Evolutionary conservation across 176 grass and related monocot genomes (phyloP).

Genomic region (Luzula sylvatica): DNA sequence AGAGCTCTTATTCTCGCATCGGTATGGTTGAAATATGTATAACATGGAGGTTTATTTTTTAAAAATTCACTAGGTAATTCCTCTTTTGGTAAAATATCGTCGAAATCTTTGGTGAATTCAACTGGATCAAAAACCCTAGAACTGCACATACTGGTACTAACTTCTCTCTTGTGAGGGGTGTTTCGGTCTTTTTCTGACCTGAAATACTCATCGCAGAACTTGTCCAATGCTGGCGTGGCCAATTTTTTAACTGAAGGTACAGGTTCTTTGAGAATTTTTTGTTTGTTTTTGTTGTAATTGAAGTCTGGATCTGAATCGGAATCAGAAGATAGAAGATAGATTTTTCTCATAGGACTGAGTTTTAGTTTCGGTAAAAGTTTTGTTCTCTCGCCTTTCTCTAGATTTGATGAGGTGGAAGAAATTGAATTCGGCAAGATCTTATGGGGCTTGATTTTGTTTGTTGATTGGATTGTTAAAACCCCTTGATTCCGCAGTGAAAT

Average conservation of each 20-base stretch:
- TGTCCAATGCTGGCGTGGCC: constrained; percentile 70
- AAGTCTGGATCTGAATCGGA: constrained; percentile 50
- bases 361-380: constrained; percentile 54
- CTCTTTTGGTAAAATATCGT: constrained; percentile 29
- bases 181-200: constrained; percentile 30
- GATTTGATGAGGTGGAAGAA: constrained; percentile 32
- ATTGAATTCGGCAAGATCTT: constrained; percentile 24
- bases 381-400: constrained; percentile 62
- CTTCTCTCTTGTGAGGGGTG: constrained; percentile 19
- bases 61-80: constrained; percentile 20
- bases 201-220: constrained; percentile 86
- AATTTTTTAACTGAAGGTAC: constrained; percentile 10
- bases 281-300: constrained; percentile 26
- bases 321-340: constrained; percentile 67
- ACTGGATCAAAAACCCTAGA: constrained; percentile 27
- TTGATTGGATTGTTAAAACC: constrained; percentile 39
- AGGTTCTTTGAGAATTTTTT: constrained; percentile 21
- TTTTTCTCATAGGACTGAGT: constrained; percentile 67
- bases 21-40: constrained; percentile 55
- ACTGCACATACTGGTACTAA: constrained; percentile 12
- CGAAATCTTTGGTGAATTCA: constrained; percentile 22
- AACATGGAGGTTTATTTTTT: constrained; percentile 39
- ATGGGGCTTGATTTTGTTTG: constrained; percentile 30
- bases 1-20: constrained; percentile 47
- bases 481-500: no score